Evolutionary conservation across 1,139 yeast genomes (phyloP).

Genomic region (Arxiozyma bovina): DNA sequence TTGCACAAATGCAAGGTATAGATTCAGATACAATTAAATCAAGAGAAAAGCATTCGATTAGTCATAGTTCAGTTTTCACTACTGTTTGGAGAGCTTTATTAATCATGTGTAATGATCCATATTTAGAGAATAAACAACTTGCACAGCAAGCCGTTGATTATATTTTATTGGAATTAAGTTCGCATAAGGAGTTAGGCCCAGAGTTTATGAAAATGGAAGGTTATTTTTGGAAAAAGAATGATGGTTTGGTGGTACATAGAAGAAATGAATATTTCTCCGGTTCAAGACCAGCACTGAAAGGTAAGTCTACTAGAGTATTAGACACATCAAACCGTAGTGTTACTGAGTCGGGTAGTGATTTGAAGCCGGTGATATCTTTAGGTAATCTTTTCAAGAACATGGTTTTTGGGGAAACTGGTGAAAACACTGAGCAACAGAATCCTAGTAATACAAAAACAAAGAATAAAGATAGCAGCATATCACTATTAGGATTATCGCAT

Average conservation of each 20-base stretch:
- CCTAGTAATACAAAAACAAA: constrained; percentile 2
- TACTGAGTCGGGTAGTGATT: background rate
- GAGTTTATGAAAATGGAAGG: constrained; percentile 59
- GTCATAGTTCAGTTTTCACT: constrained; percentile 75
- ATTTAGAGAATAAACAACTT: constrained; percentile 63
- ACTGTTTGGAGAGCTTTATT: constrained; percentile 83
- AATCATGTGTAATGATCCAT: constrained; percentile 82
- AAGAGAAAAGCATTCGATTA: constrained; percentile 36
- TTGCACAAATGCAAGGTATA: constrained; percentile 56
- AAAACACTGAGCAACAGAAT: constrained; percentile 7
- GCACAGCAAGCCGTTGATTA: constrained; percentile 73
- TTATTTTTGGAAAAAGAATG: constrained; percentile 44
- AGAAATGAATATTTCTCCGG: constrained; percentile 10
- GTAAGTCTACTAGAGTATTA: background rate
- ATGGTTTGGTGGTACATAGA: constrained; percentile 7
- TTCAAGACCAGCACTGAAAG: background rate
- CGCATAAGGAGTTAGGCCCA: constrained; percentile 56
- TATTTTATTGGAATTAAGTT: constrained; percentile 56
- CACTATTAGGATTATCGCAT: constrained; percentile 31
- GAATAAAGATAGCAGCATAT: constrained; percentile 14
- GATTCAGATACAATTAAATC: constrained; percentile 26
- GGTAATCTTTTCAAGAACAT: constrained; percentile 19
- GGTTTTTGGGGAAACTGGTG: constrained; percentile 15
- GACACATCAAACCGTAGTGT: background rate
- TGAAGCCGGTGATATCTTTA: constrained; percentile 11